A percentile compares a stretch with the other conserved stretches of the same genome.
Evolutionary conservation across 2,329 filamentous ascomycete genomes (phyloP).

Genomic region (Clarireedia hainanense): DNA sequence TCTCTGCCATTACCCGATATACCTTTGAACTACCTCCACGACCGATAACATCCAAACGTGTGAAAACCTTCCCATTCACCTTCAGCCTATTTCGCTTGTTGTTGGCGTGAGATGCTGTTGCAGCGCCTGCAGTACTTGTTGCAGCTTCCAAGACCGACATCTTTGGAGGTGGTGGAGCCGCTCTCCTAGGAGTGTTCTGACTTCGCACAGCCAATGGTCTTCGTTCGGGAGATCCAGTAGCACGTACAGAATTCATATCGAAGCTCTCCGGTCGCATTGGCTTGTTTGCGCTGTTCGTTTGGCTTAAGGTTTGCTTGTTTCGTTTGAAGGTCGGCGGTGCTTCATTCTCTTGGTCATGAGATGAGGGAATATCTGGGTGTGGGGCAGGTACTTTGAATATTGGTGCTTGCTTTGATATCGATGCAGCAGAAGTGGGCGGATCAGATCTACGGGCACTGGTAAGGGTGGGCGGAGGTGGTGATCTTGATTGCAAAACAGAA

Average conservation of each 20-base stretch:
- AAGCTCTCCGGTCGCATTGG: constrained; percentile 42
- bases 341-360: constrained; percentile 80
- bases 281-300: constrained; percentile 35
- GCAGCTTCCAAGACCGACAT: constrained; percentile 95
- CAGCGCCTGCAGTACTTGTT: constrained; percentile 73
- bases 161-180: constrained; percentile 79
- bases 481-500: constrained; percentile 24
- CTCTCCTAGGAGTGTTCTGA: constrained; percentile 66
- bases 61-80: constrained; percentile 87
- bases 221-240: constrained; percentile 44
- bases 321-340: constrained; percentile 60
- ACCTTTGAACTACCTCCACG: constrained; percentile 91
- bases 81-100: constrained; percentile 75
- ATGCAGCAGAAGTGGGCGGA: constrained; percentile 31
- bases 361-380: constrained; percentile 50
- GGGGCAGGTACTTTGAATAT: constrained; percentile 50
- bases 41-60: constrained; percentile 81
- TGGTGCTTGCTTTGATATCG: constrained; percentile 38
- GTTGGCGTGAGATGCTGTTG: constrained; percentile 58
- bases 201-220: constrained; percentile 46
- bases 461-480: constrained; percentile 24
- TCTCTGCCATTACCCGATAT: constrained; percentile 94
- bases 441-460: constrained; percentile 24
- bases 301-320: constrained; percentile 25
- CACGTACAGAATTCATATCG: constrained; percentile 32